These are phyloP conservation scores for Biscutella laevigata DNA, from an alignment of 441 rosid genomes.

Conservation along the genomic window DNA sequence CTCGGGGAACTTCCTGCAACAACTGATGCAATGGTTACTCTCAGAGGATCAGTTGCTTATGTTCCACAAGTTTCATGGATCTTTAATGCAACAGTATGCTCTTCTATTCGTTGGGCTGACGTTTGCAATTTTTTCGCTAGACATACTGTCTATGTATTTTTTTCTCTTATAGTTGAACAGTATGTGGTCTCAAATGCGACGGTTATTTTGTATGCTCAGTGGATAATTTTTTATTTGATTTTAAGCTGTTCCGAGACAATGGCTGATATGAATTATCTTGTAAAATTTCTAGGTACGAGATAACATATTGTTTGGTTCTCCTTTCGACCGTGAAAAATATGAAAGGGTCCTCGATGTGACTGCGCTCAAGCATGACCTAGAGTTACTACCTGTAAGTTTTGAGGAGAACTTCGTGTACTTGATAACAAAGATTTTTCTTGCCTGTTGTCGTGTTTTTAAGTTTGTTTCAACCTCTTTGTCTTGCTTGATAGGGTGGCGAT, in stretches of 20 bases:
- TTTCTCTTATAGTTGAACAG: not conserved
- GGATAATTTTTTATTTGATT: not conserved
- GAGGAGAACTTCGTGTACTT: not conserved
- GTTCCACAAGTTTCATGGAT: slow-evolving; percentile 98
- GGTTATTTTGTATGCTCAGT: not conserved
- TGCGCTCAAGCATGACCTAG: slow-evolving; percentile 77
- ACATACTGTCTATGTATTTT: not conserved
- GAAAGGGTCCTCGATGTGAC: slow-evolving; percentile 73
- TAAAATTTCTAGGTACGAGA: slow-evolving; percentile 57
- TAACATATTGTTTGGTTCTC: slow-evolving; percentile 74
- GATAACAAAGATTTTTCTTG: slow-evolving; percentile 7
- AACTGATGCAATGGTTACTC: slow-evolving; percentile 50
- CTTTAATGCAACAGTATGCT: slow-evolving; percentile 88
- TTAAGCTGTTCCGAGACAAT: not conserved
- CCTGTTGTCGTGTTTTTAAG: slow-evolving; percentile 2
- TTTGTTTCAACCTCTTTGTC: slow-evolving; percentile 20
- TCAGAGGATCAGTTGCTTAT: slow-evolving; percentile 86
- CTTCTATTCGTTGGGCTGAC: slow-evolving; percentile 1
- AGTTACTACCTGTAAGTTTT: slow-evolving; percentile 68
- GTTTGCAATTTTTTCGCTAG: not conserved
- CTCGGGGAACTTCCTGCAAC: slow-evolving; percentile 82
- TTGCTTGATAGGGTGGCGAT: slow-evolving; percentile 71
- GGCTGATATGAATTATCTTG: slow-evolving; percentile 3
- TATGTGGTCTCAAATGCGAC: not conserved
- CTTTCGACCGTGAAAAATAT: slow-evolving; percentile 56